A percentile compares a stretch with the other conserved stretches of the same genome.
Evolutionary conservation across 164 flowering plant species (phyloP).

Genomic region (Liriodendron chinense): DNA sequence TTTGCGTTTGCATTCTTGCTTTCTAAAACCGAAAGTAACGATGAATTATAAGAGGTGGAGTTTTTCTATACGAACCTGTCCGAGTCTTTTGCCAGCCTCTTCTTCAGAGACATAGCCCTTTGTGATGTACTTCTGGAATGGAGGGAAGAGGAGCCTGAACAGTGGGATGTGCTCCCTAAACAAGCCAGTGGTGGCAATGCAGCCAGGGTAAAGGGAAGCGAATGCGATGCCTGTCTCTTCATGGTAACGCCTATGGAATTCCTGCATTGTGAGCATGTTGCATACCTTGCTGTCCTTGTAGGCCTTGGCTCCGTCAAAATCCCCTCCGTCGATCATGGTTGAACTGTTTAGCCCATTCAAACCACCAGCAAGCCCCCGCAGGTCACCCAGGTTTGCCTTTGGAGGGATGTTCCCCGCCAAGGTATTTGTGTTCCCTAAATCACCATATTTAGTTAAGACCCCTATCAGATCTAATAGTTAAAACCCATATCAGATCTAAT

Average conservation of each 20-base stretch:
- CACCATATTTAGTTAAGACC: background rate
- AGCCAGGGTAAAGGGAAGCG: slow-evolving; percentile 96
- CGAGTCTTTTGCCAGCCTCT: slow-evolving; percentile 88
- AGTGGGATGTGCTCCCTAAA: slow-evolving; percentile 91
- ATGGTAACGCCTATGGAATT: slow-evolving; percentile 91
- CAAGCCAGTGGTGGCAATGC: slow-evolving; percentile 92
- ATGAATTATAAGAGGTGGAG: background rate
- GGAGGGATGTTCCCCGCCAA: slow-evolving; percentile 99
- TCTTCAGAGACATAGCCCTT: slow-evolving; percentile 92
- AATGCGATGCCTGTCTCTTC: slow-evolving; percentile 91
- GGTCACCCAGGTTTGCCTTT: slow-evolving; percentile 95
- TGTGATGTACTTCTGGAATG: slow-evolving; percentile 98
- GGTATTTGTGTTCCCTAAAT: slow-evolving; percentile 90
- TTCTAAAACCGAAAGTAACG: background rate
- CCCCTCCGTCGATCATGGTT: slow-evolving; percentile 92
- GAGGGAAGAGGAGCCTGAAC: slow-evolving; percentile 92
- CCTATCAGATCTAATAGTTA: background rate
- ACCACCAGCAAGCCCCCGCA: slow-evolving; percentile 92
- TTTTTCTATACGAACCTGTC: slow-evolving; percentile 47
- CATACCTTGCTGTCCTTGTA: slow-evolving; percentile 99
- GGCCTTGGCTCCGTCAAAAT: slow-evolving; percentile 96
- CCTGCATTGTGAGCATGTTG: slow-evolving; percentile 99
- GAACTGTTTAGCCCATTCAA: slow-evolving; percentile 78
- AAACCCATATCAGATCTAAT: background rate
- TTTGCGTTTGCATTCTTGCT: background rate